Base-by-base conservation (phyloP, 2,329 filamentous ascomycete species). In the Fusarium sterilihyphosum region DNA sequence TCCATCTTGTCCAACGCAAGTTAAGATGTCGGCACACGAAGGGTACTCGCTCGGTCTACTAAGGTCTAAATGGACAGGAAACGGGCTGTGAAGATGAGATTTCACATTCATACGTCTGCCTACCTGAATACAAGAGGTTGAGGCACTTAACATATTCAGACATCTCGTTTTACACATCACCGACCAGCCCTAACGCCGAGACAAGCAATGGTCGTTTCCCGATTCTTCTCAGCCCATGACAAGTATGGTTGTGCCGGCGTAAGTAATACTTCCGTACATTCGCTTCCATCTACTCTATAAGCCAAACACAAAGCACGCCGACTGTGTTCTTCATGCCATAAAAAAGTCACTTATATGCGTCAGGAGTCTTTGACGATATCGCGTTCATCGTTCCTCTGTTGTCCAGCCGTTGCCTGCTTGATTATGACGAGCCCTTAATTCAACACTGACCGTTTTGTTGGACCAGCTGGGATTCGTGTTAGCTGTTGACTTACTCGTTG, bases 401-500 rank as follows among this genome's bases (percentile, higher is more conserved):
- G 60, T 67, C 77, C 76, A 80, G n/a, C 75, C 72, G 49, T 78
- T 76, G 6, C 63, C 67, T 26, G 61, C 61, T 41, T 71, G 73
- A 22, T 70, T 70, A 41, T 75, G 73, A 24, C 71, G 73, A n/a
- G 70, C 61, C 38, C 73, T 65, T 22, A 80, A 65, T 40, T 79
- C 74, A 31, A 70, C 47, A 60, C 76, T 71, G 20, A 62, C 61
- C 11, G 76, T 54, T 41, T 78, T 80, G 49, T 79, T 81, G 18
- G 78, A 78, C 79, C 79, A 81, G 43, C 79, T 80, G 37, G 31
- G n/a, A 41, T 61, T 40, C 43, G 50, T 59, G 53, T 73, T 44
- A 70, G 53, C 50, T 26, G 37, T 53, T 49, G 44, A 22, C 52
- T 49, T 47, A 41, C 49, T n/a, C 40, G 17, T 40, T 29, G 20